A percentile compares a stretch with the other conserved stretches of the same genome.
Evolutionary conservation across 352 stramenopile genomes (phyloP).

Genomic region (Halophytophthora polymorphica): DNA sequence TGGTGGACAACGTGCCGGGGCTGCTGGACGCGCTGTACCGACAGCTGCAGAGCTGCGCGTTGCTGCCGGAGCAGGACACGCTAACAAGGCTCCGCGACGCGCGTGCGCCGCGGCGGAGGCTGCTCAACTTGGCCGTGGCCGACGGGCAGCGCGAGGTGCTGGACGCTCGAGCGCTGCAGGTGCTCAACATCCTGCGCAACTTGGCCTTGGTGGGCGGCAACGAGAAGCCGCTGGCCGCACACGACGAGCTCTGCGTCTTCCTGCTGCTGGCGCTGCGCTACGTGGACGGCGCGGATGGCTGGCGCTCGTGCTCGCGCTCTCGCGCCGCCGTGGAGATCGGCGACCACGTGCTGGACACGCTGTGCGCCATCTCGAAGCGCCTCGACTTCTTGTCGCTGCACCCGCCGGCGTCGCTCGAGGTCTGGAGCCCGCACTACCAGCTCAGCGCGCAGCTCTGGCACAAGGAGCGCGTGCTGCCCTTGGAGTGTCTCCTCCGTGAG

Average conservation of each 20-base stretch:
- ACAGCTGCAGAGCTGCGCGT: slow-evolving; percentile 50
- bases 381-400: slow-evolving; percentile 71
- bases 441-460: slow-evolving; percentile 60
- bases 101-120: slow-evolving; percentile 16
- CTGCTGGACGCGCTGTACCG: slow-evolving; percentile 75
- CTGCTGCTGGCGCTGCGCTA: slow-evolving; percentile 57
- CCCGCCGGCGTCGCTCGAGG: slow-evolving; percentile 43
- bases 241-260: slow-evolving; percentile 64
- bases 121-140: slow-evolving; percentile 46
- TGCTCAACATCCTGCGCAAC: slow-evolving; percentile 83
- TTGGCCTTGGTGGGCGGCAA: slow-evolving; percentile 71
- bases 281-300: slow-evolving; percentile 26
- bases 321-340: slow-evolving; percentile 45
- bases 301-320: slow-evolving; percentile 22
- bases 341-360: slow-evolving; percentile 71
- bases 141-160: slow-evolving; percentile 52
- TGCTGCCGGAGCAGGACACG: slow-evolving; percentile 35
- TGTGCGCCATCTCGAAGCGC: slow-evolving; percentile 65
- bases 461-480: slow-evolving; percentile 48
- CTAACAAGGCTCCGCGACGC: slow-evolving; percentile 15
- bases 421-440: slow-evolving; percentile 63
- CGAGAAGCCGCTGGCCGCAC: slow-evolving; percentile 55
- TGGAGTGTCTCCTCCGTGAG: slow-evolving; percentile 63
- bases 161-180: slow-evolving; percentile 44
- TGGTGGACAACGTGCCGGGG: slow-evolving; percentile 65